These are phyloP conservation scores for Saccharomycopsis fermentans DNA, from an alignment of 805 yeast genomes.

Conservation along the genomic window DNA sequence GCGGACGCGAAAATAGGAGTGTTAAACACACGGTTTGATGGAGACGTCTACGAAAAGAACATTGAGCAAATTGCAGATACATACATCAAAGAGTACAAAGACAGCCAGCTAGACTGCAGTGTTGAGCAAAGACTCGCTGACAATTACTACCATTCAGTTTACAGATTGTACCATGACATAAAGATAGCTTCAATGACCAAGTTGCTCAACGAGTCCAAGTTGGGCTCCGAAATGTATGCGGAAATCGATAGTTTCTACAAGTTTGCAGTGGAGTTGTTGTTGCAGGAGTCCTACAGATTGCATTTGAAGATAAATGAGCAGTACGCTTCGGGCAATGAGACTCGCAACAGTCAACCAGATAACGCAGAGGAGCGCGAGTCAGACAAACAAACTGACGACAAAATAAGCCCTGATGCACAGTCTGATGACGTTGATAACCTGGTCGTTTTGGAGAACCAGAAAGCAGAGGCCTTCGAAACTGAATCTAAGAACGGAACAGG, in stretches of 20 bases:
- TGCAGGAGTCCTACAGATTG: slow-evolving; percentile 48
- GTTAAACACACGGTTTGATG: neutral
- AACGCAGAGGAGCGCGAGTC: no score
- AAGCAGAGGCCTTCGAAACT: neutral
- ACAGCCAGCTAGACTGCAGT: slow-evolving; percentile 23
- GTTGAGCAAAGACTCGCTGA: slow-evolving; percentile 33
- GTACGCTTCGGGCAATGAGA: slow-evolving; percentile 20
- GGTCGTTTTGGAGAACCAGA: neutral
- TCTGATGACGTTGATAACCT: neutral
- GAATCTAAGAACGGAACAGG: slow-evolving; percentile 5
- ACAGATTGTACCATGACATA: slow-evolving; percentile 57
- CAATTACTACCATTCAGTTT: slow-evolving; percentile 37
- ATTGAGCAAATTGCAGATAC: neutral
- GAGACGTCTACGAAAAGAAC: neutral
- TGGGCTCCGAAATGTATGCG: slow-evolving; percentile 40
- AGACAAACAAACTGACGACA: slow-evolving; percentile 11
- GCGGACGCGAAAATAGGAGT: neutral
- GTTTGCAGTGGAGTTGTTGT: slow-evolving; percentile 48
- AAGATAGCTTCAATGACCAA: slow-evolving; percentile 40
- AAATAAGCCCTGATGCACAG: neutral
- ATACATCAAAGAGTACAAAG: neutral
- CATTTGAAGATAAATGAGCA: slow-evolving; percentile 25
- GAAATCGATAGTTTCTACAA: slow-evolving; percentile 54
- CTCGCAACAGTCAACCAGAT: no score
- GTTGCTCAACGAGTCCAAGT: slow-evolving; percentile 36